These are phyloP conservation scores for Oryza longistaminata DNA, from an alignment of 176 grass and related monocot genomes.

Conservation along the genomic window DNA sequence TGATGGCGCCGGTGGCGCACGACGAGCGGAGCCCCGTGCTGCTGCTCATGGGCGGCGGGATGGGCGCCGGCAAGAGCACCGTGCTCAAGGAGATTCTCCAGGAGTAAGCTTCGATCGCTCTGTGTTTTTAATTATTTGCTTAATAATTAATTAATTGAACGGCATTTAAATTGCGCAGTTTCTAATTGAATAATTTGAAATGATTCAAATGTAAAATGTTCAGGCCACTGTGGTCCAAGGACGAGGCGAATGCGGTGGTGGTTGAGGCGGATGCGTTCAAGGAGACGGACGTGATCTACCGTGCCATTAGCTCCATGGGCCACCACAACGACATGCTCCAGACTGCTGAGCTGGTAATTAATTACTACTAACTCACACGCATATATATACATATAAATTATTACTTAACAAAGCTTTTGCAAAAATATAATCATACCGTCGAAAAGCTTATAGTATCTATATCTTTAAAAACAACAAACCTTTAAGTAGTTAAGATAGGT, in stretches of 20 bases:
- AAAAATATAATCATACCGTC: too few species aligned
- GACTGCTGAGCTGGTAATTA: conserved; percentile 75
- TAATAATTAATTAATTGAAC: neutral
- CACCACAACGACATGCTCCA: conserved; percentile 96
- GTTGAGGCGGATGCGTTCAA: conserved; percentile 94
- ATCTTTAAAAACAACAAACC: too few species aligned
- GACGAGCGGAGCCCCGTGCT: conserved; percentile 52
- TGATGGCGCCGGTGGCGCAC: conserved; percentile 70
- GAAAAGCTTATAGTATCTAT: too few species aligned
- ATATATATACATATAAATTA: too few species aligned
- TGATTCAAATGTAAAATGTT: neutral
- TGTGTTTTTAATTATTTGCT: too few species aligned
- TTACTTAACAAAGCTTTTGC: too few species aligned
- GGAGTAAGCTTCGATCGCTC: conserved; percentile 27
- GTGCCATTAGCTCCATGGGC: conserved; percentile 87
- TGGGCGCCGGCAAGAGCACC: conserved; percentile 87
- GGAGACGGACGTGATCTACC: conserved; percentile 90
- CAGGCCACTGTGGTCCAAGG: conserved; percentile 66
- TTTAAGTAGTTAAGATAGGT: too few species aligned
- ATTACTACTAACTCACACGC: too few species aligned
- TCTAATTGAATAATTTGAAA: neutral
- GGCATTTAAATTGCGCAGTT: neutral
- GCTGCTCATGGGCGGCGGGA: conserved; percentile 75
- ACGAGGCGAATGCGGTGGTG: conserved; percentile 49
- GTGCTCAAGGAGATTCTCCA: conserved; percentile 59